Base-by-base conservation (phyloP, 1,139 yeast genomes). In the Sugiyamaella paludigena region DNA sequence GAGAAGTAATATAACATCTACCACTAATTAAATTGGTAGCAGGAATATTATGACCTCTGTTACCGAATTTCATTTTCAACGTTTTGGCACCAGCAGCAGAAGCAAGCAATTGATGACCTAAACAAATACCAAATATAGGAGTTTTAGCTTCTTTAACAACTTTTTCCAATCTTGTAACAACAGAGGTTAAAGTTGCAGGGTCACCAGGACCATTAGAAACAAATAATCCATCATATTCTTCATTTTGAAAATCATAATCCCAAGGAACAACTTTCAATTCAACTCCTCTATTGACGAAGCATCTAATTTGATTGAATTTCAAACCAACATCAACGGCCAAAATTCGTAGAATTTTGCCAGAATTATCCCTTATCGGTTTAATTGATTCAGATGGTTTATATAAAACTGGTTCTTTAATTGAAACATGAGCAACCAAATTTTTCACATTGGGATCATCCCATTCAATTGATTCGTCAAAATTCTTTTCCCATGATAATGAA, bases 151-250 rank as follows among this genome's bases (percentile, higher is more conserved):
- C 80, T 39, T 72, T 68, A 50, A 92, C 69, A 36, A 80, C 87
- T 43, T 65, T 69, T 45, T 76, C 62, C 62, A 92, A 73, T 58
- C 79, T 81, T 35, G 72, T 75, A 41, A 84, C 86, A 50, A 87
- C 80, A 24, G 73, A 75, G 50, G 80, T 68, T 82, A 94, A 78
- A 52, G 86, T 87, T 40, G 95, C 80, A 52, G 99, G 99, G 73
- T 94, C 98, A 79, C 99, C 99, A 37, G 99, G 99, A 75, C 99
- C 99, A 71, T 94, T 94, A 51, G 98, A 89, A 58, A 92, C 78
- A 71, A 94, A 94, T 63, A 94, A 77, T 74, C 98, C 99, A 69
- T 94, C 98, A 67, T 85, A 94, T 66, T 87, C 92, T 53, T 70
- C 70, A 26, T 54, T 55, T 54, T 86, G 73, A 67, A 86, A 84